Evolutionary conservation across 2,329 filamentous ascomycete genomes (phyloP).

Genomic region (Ambrosiella beaveri): DNA sequence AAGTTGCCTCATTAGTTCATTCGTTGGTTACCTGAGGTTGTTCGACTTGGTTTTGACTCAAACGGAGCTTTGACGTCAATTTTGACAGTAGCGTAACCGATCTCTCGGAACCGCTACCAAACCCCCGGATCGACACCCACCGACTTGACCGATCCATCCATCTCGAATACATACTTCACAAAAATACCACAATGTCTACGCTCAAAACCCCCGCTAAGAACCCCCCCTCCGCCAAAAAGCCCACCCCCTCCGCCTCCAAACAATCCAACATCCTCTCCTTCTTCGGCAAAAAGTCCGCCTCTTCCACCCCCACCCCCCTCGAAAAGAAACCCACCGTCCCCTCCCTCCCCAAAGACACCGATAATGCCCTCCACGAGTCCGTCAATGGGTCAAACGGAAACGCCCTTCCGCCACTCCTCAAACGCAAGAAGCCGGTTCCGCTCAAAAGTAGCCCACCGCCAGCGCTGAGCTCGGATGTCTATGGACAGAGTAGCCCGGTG

Average conservation of each 20-base stretch:
- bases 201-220: constrained; percentile 18
- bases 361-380: constrained; percentile 18
- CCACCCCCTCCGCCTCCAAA: constrained; percentile 18
- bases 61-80: background rate
- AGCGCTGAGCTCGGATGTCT: constrained; percentile 51
- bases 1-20: no score
- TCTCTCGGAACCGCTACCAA: background rate
- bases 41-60: no score
- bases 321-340: constrained; percentile 1
- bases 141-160: background rate
- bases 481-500: constrained; percentile 47
- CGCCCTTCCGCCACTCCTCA: constrained; percentile 20
- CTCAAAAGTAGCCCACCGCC: constrained; percentile 50
- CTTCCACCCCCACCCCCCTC: constrained; percentile 16
- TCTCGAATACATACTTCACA: background rate
- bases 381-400: constrained; percentile 15
- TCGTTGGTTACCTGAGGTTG: no score
- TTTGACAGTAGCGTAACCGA: background rate
- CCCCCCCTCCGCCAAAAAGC: constrained; percentile 18
- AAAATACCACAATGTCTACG: background rate
- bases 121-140: background rate
- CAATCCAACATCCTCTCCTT: constrained; percentile 29
- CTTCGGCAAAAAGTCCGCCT: constrained; percentile 22
- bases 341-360: constrained; percentile 22
- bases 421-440: constrained; percentile 21